Base-by-base conservation (phyloP, 305 asterid genomes). In the Fraxinus angustifolia region DNA sequence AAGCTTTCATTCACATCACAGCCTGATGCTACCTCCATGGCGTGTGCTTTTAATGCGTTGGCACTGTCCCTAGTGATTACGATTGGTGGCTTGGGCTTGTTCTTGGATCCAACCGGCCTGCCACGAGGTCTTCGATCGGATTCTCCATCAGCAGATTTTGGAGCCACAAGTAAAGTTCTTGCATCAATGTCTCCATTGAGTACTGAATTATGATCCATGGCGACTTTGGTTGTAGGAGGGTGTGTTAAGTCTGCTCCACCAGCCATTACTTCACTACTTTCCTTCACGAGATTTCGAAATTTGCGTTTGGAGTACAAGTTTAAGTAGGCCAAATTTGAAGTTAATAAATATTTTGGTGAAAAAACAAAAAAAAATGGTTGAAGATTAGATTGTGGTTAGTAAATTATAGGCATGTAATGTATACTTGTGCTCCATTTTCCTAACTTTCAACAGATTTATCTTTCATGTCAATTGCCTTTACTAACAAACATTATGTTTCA, bases 1-100 rank as follows among this genome's bases (percentile, higher is more conserved):
- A 94, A 85, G 85, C 88, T 84, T 21, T 92, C 97, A 12, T 79
- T 83, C 8, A 92, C 86, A 80, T 94, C 96, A 75, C 91, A 88
- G 36, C 97, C 97, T 0, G 97, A 86, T 48, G 83, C 83, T 6
- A 94, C 87, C 85, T 94, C 98, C 90, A 94, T 89, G 0, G 95
- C 98, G 23, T 94, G 97, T 31, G 97, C 96, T 38, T 90, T 85
- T 36, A 94, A 89, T 8, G 97, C 90, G 80, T 94, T 94, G 17
- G 93, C 90, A 21, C 94, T 91, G 87, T 94, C 98, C 75, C 97
- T 73, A 6, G 98, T 91, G 87, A 94, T 94, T 74, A 94, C 90
- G 81, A 94, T 91, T 1, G 98, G 98, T 33, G 98, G 93, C 75
- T 94, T 94, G 2, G 98, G 97, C 86, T 92, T 94, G 92, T 94